Evolutionary conservation across 768 basidiomycete genomes (phyloP).

Genomic region (Tricholomella constricta): DNA sequence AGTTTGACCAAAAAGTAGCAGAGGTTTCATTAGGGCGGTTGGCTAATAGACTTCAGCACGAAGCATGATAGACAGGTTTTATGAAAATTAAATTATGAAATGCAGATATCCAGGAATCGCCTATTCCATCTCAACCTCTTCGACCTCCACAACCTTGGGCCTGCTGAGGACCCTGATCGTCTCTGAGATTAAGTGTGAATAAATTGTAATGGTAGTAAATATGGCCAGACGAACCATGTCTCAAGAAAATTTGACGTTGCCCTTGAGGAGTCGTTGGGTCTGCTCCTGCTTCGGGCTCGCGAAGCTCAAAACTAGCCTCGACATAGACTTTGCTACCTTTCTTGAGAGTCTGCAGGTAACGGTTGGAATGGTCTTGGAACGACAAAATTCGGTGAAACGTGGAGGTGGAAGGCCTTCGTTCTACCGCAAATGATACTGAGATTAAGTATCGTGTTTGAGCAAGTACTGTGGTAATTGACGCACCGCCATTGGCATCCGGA

Average conservation of each 20-base stretch:
- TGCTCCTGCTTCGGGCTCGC: constrained; percentile 67
- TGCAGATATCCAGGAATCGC: neutral
- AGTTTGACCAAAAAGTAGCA: neutral
- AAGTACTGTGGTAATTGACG: constrained; percentile 27
- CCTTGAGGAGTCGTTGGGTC: constrained; percentile 68
- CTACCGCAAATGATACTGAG: constrained; percentile 33
- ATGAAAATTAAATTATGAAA: neutral
- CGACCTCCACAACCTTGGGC: constrained; percentile 12
- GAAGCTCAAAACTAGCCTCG: constrained; percentile 76
- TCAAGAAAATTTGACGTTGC: constrained; percentile 81
- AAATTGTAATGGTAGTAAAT: neutral
- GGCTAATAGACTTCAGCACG: neutral
- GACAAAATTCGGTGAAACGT: constrained; percentile 81
- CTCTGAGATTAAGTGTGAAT: constrained; percentile 40
- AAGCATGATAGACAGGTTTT: too few species aligned
- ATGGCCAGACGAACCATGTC: constrained; percentile 58
- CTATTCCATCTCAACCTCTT: constrained; percentile 11
- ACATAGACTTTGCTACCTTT: constrained; percentile 81
- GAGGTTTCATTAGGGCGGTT: neutral
- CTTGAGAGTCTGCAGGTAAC: constrained; percentile 61
- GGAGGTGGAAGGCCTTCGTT: constrained; percentile 50
- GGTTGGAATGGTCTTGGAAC: constrained; percentile 63
- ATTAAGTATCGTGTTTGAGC: neutral
- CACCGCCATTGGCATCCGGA: constrained; percentile 62
- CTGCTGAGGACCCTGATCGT: constrained; percentile 48